phyloP scores from a whole-genome alignment of 2,329 filamentous ascomycete species.

The Ophiostoma sp. region DNA sequence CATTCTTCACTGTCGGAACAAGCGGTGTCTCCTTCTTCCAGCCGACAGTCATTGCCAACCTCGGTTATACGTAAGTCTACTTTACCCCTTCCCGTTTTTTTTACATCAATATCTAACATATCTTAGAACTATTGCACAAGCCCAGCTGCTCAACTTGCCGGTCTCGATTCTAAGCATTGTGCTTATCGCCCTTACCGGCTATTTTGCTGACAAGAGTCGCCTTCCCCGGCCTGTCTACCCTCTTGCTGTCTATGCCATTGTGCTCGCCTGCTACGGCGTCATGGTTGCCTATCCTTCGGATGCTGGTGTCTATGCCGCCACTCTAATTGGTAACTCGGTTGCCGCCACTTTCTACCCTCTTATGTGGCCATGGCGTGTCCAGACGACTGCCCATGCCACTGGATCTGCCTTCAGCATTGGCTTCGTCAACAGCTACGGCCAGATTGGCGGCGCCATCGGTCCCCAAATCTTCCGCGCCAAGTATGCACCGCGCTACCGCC shows the following conservation, averaged over 20 bases:
- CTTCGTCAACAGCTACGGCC: slow-evolving; percentile 30
- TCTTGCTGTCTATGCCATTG: slow-evolving; percentile 17
- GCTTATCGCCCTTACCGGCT: slow-evolving; percentile 25
- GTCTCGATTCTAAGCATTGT: slow-evolving; percentile 23
- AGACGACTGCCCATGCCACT: slow-evolving; percentile 25
- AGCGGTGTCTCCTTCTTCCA: slow-evolving; percentile 47
- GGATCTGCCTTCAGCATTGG: slow-evolving; percentile 29
- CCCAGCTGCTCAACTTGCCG: slow-evolving; percentile 48
- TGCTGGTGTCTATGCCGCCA: slow-evolving; percentile 41
- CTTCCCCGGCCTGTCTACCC: slow-evolving; percentile 26
- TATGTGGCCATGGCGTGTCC: slow-evolving; percentile 29
- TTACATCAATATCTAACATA: slow-evolving; percentile 24
- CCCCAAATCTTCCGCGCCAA: slow-evolving; percentile 28
- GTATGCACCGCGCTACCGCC: slow-evolving; percentile 26
- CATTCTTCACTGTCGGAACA: slow-evolving; percentile 48
- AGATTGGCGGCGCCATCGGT: slow-evolving; percentile 29
- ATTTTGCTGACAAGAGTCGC: slow-evolving; percentile 27
- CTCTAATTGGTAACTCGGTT: slow-evolving; percentile 49
- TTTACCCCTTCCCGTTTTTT: background rate
- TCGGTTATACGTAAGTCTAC: slow-evolving; percentile 31
- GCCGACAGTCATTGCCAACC: slow-evolving; percentile 43
- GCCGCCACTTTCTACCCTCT: slow-evolving; percentile 39
- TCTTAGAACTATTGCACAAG: slow-evolving; percentile 42
- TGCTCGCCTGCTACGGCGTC: slow-evolving; percentile 28
- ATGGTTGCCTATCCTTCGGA: slow-evolving; percentile 26